These are phyloP conservation scores for Crucibulum laeve DNA, from an alignment of 768 basidiomycete genomes.

Conservation along the genomic window DNA sequence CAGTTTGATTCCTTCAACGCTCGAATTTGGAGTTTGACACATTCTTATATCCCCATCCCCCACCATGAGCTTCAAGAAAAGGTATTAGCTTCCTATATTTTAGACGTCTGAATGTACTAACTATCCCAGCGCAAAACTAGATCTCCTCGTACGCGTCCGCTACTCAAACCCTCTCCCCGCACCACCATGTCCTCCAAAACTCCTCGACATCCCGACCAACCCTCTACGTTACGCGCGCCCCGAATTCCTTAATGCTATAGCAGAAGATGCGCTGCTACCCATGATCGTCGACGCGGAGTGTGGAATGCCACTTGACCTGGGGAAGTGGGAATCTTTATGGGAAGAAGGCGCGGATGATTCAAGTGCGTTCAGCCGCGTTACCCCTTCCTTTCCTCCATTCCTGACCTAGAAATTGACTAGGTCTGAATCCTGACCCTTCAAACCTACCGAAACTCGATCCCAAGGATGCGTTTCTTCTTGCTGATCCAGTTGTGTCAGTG, in stretches of 20 bases:
- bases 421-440: slow-evolving; percentile 62
- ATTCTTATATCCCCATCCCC: no score
- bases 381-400: not conserved
- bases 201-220: slow-evolving; percentile 88
- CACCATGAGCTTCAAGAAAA: slow-evolving; percentile 55
- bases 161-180: slow-evolving; percentile 93
- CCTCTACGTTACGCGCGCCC: slow-evolving; percentile 84
- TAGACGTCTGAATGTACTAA: slow-evolving; percentile 9
- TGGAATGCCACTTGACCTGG: slow-evolving; percentile 93
- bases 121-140: slow-evolving; percentile 55
- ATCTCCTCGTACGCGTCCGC: slow-evolving; percentile 89
- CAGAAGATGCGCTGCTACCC: slow-evolving; percentile 78
- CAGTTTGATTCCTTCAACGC: no score
- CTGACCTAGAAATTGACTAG: slow-evolving; percentile 9
- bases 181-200: slow-evolving; percentile 95
- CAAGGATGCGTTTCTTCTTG: slow-evolving; percentile 71
- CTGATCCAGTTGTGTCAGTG: slow-evolving; percentile 51
- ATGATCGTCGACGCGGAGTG: slow-evolving; percentile 97
- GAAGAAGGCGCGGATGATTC: slow-evolving; percentile 71
- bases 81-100: slow-evolving; percentile 21
- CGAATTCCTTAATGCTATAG: slow-evolving; percentile 78
- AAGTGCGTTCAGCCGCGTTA: slow-evolving; percentile 32
- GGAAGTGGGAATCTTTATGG: slow-evolving; percentile 80
- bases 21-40: no score
- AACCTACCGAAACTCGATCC: slow-evolving; percentile 64